phyloP scores from a whole-genome alignment of 768 basidiomycete genomes.

The Lepiota brunneoincarnata region DNA sequence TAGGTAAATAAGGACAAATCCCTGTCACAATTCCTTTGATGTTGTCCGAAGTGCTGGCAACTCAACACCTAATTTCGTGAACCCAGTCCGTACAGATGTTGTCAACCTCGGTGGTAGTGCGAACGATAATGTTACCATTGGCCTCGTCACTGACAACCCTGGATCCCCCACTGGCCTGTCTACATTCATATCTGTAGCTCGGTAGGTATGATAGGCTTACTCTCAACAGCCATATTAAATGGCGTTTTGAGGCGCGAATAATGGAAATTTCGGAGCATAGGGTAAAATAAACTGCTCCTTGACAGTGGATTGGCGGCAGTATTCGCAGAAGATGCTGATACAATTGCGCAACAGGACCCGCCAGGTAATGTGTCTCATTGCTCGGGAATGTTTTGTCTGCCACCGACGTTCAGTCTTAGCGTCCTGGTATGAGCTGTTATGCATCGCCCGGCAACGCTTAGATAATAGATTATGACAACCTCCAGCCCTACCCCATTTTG shows the following conservation, averaged over 20 bases:
- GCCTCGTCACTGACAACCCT: slow-evolving; percentile 68
- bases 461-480: too few species aligned
- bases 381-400: too few species aligned
- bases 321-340: slow-evolving; percentile 15
- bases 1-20: too few species aligned
- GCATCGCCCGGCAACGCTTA: too few species aligned
- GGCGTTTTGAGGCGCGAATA: slow-evolving; percentile 29
- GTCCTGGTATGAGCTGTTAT: too few species aligned
- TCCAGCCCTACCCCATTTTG: too few species aligned
- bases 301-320: slow-evolving; percentile 15
- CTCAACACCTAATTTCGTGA: slow-evolving; percentile 34
- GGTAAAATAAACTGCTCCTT: neutral
- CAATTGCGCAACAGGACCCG: too few species aligned
- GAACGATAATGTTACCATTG: slow-evolving; percentile 48
- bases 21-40: slow-evolving; percentile 27
- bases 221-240: slow-evolving; percentile 32
- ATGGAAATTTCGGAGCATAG: neutral
- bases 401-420: too few species aligned
- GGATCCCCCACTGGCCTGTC: slow-evolving; percentile 44
- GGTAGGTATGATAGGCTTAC: neutral
- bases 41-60: slow-evolving; percentile 41
- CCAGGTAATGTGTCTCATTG: too few species aligned
- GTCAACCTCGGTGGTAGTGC: slow-evolving; percentile 35
- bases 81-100: slow-evolving; percentile 55
- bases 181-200: neutral